Percentiles rank a stretch among this genome's conserved stretches.
These are phyloP conservation scores for Teratosphaeria zuluensis DNA, from an alignment of 2,329 filamentous ascomycete genomes.

Conservation along the genomic window DNA sequence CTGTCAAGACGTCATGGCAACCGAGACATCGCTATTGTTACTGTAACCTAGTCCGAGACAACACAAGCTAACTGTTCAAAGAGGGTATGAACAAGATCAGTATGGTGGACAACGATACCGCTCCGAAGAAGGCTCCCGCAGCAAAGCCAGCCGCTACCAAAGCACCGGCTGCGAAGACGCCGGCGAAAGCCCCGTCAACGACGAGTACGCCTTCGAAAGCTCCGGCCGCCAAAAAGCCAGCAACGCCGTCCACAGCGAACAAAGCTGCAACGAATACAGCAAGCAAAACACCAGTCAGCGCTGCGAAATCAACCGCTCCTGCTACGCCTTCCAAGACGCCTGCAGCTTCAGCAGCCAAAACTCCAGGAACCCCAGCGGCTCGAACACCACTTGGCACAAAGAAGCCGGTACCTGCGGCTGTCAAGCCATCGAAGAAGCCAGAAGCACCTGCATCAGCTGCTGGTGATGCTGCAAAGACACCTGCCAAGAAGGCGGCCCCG, in stretches of 20 bases:
- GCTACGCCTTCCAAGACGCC: not conserved
- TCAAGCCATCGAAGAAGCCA: conserved; percentile 7
- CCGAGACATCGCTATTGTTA: not conserved
- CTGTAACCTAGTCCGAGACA: not conserved
- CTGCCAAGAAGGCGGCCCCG: conserved; percentile 15
- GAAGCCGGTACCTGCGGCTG: conserved; percentile 12
- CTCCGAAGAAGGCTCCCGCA: conserved; percentile 10
- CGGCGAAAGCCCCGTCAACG: conserved; percentile 10
- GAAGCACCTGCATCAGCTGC: conserved; percentile 6
- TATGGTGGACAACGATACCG: conserved; percentile 25
- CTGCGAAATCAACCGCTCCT: not conserved
- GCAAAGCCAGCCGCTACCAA: conserved; percentile 13
- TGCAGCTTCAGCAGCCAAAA: conserved; percentile 8
- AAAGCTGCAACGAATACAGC: conserved; percentile 6
- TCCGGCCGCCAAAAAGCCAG: conserved; percentile 4
- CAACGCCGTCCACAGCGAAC: conserved; percentile 5
- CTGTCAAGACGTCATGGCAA: not conserved
- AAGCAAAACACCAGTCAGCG: not conserved
- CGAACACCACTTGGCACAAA: conserved; percentile 8
- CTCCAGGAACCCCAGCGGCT: conserved; percentile 1
- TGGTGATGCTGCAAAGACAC: conserved; percentile 14
- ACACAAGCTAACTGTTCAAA: conserved; percentile 3
- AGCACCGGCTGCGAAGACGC: conserved; percentile 4
- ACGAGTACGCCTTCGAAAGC: conserved; percentile 11
- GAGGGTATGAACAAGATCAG: conserved; percentile 22